Conservation (phyloP, 768 basidiomycete species). For the Hydnum rufescens region DNA sequence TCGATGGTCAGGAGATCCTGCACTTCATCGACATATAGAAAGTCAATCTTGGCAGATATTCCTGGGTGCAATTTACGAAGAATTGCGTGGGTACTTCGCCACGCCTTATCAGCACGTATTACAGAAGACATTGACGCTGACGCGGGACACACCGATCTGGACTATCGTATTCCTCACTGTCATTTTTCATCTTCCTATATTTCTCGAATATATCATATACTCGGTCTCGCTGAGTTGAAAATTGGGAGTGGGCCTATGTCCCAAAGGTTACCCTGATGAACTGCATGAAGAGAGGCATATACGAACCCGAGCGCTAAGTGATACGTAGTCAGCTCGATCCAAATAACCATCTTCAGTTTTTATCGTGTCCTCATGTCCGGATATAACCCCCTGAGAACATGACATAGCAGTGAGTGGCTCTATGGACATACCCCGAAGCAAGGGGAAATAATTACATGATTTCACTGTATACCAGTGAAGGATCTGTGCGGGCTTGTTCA, state of each 20-base stretch:
- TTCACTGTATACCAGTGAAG: conserved; percentile 42
- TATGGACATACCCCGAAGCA: background rate
- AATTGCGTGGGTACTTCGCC: conserved; percentile 31
- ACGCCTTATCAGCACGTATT: background rate
- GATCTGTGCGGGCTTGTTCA: conserved; percentile 23
- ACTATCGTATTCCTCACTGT: conserved; percentile 28
- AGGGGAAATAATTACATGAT: conserved; percentile 20
- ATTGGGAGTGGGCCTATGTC: conserved; percentile 24
- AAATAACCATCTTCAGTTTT: conserved; percentile 22
- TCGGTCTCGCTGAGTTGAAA: conserved; percentile 27
- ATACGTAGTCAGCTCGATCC: conserved; percentile 24
- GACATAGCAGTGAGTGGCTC: background rate
- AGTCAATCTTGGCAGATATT: conserved; percentile 25
- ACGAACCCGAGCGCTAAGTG: background rate
- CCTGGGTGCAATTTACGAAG: conserved; percentile 19
- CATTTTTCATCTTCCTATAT: conserved; percentile 29
- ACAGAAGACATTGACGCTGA: background rate
- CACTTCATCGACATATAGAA: conserved; percentile 53
- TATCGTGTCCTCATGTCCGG: conserved; percentile 42
- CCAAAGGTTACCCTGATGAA: background rate
- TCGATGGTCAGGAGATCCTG: conserved; percentile 57
- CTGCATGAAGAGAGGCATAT: background rate
- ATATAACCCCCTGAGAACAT: conserved; percentile 30
- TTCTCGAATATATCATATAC: conserved; percentile 35
- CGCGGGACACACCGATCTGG: conserved; percentile 23